Base-by-base conservation (phyloP, 805 yeast genomes). In the Metschnikowia peoriensis region DNA sequence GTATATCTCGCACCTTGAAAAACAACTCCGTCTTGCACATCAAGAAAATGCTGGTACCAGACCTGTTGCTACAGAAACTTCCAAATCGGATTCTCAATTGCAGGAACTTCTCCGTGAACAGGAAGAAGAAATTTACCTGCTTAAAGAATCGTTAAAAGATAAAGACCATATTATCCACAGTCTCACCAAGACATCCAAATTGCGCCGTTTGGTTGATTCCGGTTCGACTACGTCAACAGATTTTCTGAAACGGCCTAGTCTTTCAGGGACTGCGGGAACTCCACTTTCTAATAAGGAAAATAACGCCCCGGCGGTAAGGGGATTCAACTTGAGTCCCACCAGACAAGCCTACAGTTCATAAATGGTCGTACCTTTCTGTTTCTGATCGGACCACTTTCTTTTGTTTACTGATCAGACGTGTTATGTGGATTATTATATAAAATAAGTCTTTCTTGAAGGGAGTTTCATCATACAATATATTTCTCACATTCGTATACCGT, bases 141-240 rank as follows among this genome's bases (percentile, higher is more conserved):
- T 92, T 58, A 78, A 79, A 60, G 85, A 82, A 46, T 75, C 80
- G 42, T 62, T 88, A 38, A 77, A 79, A 44, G 88, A 87, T 56
- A 91, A 90, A 66, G 96, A 90, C 59, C 83, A 84, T 44, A 85
- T 91, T 57, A 88, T 91, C 52, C 82, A 80, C 54, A 90, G 93
- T 1, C 71, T 90, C 51, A 82, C 85, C 37, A 82, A 86, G 44
- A 81, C 89, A 2, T 77, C 82, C 37, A 78, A 84, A 60, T 76
- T 86, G 35, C 77, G 92, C 35, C 63, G 77, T 47, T 57, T 75
- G 34, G 77, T 73, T 9, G 78, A 73, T 40, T 66, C 73, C 12
- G 70, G 64, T 50, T 50, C 66, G 28, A 38, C 50, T 16, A 22
- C 47, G 7, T 15, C 43, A 4, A 28, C 50, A 12, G 55, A 49